Conservation (phyloP, 805 yeast genomes). For the Candida sphagnicola region DNA sequence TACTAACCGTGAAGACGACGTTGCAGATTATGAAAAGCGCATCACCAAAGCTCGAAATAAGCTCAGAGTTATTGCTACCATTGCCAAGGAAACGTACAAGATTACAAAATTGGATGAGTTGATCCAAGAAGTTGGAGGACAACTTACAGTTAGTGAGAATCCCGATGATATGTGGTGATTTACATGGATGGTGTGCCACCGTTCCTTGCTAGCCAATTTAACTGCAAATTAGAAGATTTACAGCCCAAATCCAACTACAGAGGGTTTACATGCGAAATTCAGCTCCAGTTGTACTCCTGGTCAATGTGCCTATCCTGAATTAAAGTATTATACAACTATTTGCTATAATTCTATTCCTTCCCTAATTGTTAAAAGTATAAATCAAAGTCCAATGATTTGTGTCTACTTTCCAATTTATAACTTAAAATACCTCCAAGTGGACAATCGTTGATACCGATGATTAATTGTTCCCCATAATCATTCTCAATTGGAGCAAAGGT, state of each 20-base stretch:
- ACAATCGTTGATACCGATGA: constrained; percentile 53
- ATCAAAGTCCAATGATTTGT: constrained; percentile 39
- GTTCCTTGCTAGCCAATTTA: no score
- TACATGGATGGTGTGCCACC: no score
- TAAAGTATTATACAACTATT: not conserved
- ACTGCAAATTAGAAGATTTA: no score
- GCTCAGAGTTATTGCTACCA: constrained; percentile 45
- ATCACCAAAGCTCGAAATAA: constrained; percentile 58
- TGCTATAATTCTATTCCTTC: not conserved
- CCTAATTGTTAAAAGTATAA: constrained; percentile 19
- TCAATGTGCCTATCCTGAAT: no score
- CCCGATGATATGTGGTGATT: constrained; percentile 43
- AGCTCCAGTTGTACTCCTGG: no score
- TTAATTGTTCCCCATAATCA: constrained; percentile 44
- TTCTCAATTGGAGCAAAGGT: constrained; percentile 41
- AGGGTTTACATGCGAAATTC: no score
- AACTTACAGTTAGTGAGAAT: constrained; percentile 31
- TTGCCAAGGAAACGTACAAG: constrained; percentile 28
- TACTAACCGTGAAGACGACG: constrained; percentile 52
- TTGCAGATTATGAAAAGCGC: constrained; percentile 50
- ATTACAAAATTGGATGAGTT: constrained; percentile 27
- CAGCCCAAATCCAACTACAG: no score
- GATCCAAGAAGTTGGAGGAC: constrained; percentile 36
- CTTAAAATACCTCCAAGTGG: constrained; percentile 56
- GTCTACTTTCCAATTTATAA: constrained; percentile 35